Evolutionary conservation across 805 yeast species (phyloP), one percentile per base, ranked within the genome.

Genomic region (Wickerhamomyces bovis): DNA sequence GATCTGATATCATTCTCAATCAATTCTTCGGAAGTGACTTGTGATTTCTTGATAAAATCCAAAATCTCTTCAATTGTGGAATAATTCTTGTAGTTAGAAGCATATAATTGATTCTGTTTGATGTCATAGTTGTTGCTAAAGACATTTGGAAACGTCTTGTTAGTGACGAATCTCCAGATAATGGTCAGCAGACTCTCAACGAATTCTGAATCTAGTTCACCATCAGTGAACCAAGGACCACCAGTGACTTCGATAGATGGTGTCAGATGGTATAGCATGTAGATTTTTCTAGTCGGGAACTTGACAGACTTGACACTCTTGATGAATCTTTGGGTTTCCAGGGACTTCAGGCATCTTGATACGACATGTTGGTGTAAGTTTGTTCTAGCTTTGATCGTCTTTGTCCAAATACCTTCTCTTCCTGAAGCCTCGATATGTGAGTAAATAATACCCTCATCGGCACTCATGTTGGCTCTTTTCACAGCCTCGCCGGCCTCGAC

Each of bases 221-320:
- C 81, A 62, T 94, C 99, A 0, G 97, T 89, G 62, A 90, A 94
- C 99, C 99, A 94, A 4, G 98, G 98, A 6, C 99, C 99, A 53
- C 99, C 99, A 0, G 98, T 94, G 35, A 94, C 94, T 54, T 92
- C 98, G 28, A 88, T 83, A 3, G 95, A 85, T 6, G 99, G 99
- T 62, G 89, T 96, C 54, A 94, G 70, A 60, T 88, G 83, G 63
- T 90, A 92, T 45, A 94, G 73, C 98, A 94, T 94, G 66, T 92
- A 95, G 30, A 94, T 92, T 61, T 94, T 94, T 53, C 99, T 76
- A 1, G 97, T 92, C 13, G 98, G 97, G 64, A 78, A 82, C 60
- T 87, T 92, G 28, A 94, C 98, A 21, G 88, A 80, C 62, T 94
- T 92, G 61, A 94, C 89, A 50, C 86, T 77, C 64, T 94, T 94